phyloP scores from a whole-genome alignment of 345 rosid genomes.

The Salix arbutifolia region DNA sequence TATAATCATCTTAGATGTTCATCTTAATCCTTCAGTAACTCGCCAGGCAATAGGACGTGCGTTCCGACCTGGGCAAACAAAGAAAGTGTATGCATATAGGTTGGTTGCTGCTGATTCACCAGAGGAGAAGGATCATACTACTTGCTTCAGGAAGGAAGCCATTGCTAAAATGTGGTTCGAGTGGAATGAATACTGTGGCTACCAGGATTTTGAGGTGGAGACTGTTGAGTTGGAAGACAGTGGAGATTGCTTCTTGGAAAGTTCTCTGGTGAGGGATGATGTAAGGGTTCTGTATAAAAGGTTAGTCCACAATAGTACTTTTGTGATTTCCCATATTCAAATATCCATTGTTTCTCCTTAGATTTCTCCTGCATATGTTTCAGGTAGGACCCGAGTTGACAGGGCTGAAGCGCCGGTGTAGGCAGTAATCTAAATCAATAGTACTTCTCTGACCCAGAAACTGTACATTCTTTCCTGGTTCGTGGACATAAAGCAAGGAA shows the following conservation, averaged over 20 bases:
- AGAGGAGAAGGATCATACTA: constrained; percentile 60
- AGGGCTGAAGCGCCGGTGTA: background rate
- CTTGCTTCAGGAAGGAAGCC: constrained; percentile 68
- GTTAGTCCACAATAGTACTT: constrained; percentile 29
- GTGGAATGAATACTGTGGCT: constrained; percentile 66
- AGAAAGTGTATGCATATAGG: constrained; percentile 67
- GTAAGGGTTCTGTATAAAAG: constrained; percentile 62
- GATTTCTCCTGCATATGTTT: constrained; percentile 17
- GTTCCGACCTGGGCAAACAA: constrained; percentile 79
- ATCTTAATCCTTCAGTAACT: constrained; percentile 89
- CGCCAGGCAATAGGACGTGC: constrained; percentile 93
- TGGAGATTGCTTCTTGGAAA: constrained; percentile 63
- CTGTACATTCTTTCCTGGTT: background rate
- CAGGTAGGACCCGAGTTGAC: constrained; percentile 21
- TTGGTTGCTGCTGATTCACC: constrained; percentile 74
- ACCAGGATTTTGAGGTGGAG: constrained; percentile 47
- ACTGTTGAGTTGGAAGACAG: constrained; percentile 45
- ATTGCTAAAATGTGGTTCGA: constrained; percentile 94
- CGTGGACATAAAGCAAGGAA: background rate
- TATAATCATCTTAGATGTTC: constrained; percentile 75
- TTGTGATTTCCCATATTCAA: background rate
- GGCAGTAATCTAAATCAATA: background rate
- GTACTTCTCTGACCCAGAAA: background rate
- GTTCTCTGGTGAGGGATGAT: constrained; percentile 52
- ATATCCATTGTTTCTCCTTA: background rate